These are phyloP conservation scores for Mortierella sp. DNA, from an alignment of 371 early-diverging fungal genomes.

Conservation along the genomic window DNA sequence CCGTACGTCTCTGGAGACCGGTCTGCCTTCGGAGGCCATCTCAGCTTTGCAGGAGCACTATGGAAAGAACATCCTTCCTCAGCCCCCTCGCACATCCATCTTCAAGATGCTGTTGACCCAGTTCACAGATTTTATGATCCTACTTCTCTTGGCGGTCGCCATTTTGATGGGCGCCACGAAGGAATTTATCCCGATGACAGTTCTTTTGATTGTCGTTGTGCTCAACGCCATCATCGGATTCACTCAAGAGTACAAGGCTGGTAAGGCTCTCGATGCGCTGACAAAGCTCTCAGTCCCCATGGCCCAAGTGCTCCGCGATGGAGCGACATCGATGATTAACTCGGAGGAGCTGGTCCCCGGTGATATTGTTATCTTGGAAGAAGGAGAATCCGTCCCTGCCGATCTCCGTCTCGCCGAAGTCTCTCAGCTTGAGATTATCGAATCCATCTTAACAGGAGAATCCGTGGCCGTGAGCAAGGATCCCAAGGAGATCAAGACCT, in stretches of 20 bases:
- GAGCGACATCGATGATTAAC: constrained; percentile 60
- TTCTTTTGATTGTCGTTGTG: constrained; percentile 76
- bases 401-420: constrained; percentile 79
- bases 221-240: constrained; percentile 78
- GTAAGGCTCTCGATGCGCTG: constrained; percentile 70
- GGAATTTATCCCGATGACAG: constrained; percentile 78
- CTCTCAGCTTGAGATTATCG: constrained; percentile 80
- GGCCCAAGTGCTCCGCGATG: constrained; percentile 79
- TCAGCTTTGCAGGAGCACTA: constrained; percentile 77
- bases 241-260: constrained; percentile 75
- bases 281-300: constrained; percentile 71
- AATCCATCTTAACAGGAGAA: constrained; percentile 84
- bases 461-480: constrained; percentile 72
- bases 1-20: constrained; percentile 75
- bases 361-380: constrained; percentile 74
- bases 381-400: constrained; percentile 80
- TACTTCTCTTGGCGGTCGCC: constrained; percentile 82
- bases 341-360: constrained; percentile 74
- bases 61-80: constrained; percentile 83
- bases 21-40: constrained; percentile 69
- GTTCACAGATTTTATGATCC: constrained; percentile 92
- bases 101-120: constrained; percentile 87
- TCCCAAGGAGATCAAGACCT: constrained; percentile 62
- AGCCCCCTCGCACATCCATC: constrained; percentile 81
- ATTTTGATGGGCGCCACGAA: constrained; percentile 82